phyloP scores from a whole-genome alignment of 768 basidiomycete species.

The Aureoboletus auriporus region DNA sequence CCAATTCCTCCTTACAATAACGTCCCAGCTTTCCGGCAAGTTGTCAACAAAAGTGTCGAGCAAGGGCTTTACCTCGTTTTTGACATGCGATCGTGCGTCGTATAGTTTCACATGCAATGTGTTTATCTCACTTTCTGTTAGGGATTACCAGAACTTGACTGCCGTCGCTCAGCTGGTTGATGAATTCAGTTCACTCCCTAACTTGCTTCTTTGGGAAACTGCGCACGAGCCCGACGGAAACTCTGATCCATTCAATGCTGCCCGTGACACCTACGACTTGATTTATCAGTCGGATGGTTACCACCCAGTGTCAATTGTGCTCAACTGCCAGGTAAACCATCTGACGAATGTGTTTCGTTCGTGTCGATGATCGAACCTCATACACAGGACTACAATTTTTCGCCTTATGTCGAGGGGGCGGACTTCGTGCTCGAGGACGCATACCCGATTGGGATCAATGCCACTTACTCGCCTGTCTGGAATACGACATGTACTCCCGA shows the following conservation, averaged over 20 bases:
- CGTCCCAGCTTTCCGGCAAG: constrained; percentile 33
- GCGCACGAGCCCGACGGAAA: constrained; percentile 72
- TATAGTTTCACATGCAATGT: not conserved
- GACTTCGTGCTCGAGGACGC: constrained; percentile 60
- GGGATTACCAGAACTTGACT: constrained; percentile 58
- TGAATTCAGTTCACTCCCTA: constrained; percentile 58
- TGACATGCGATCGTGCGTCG: constrained; percentile 63
- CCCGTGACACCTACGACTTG: constrained; percentile 40
- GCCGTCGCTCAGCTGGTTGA: constrained; percentile 62
- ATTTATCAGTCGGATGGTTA: constrained; percentile 52
- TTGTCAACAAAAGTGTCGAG: constrained; percentile 14
- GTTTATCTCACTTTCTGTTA: constrained; percentile 1
- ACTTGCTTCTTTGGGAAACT: constrained; percentile 69
- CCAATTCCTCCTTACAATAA: constrained; percentile 66
- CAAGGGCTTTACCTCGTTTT: constrained; percentile 62
- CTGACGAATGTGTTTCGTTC: accelerated
- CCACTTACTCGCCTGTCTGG: constrained; percentile 58
- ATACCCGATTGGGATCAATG: constrained; percentile 48
- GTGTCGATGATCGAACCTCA: not conserved
- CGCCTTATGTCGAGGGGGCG: constrained; percentile 55
- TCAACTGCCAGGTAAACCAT: constrained; percentile 40
- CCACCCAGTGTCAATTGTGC: constrained; percentile 53
- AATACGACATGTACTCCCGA: constrained; percentile 55
- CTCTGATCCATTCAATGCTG: constrained; percentile 55
- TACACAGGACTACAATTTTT: constrained; percentile 58